These are phyloP conservation scores for Eremomyces bilateralis DNA, from an alignment of 495 filamentous ascomycete genomes.

Conservation along the genomic window DNA sequence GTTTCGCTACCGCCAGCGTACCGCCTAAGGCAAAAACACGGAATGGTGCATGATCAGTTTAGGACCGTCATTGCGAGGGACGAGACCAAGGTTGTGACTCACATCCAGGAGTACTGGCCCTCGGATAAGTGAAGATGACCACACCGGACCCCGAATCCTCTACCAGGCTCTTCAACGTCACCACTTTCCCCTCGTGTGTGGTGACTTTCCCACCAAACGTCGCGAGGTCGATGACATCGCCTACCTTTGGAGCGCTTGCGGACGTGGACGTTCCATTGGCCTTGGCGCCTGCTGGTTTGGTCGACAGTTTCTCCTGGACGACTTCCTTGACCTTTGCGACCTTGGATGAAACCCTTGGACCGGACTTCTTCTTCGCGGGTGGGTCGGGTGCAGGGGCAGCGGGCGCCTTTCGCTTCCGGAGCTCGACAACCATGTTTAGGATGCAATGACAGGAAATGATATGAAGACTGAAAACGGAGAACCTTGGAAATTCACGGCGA, in stretches of 20 bases:
- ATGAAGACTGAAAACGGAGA: too few relatives aligned
- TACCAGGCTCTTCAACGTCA: conserved; percentile 54
- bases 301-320: conserved; percentile 9
- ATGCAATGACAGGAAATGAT: too few relatives aligned
- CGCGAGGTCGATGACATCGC: conserved; percentile 38
- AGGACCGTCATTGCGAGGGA: too few relatives aligned
- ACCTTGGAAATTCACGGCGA: too few relatives aligned
- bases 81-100: too few relatives aligned
- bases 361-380: conserved; percentile 16
- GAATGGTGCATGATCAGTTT: too few relatives aligned
- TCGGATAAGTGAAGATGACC: conserved; percentile 87
- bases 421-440: conserved; percentile 20
- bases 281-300: conserved; percentile 4
- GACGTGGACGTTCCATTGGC: conserved; percentile 26
- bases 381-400: conserved; percentile 14
- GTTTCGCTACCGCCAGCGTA: too few relatives aligned
- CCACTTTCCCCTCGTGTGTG: conserved; percentile 61
- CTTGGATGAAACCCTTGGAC: conserved; percentile 9
- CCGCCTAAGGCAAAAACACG: too few relatives aligned
- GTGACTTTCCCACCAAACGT: conserved; percentile 66
- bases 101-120: conserved; percentile 90
- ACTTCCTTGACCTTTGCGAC: conserved; percentile 9
- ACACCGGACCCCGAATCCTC: conserved; percentile 68
- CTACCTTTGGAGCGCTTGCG: conserved; percentile 22
- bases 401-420: conserved; percentile 20